Evolutionary conservation across 2,329 filamentous ascomycete species (phyloP).

Genomic region (Hysterium pulicare): DNA sequence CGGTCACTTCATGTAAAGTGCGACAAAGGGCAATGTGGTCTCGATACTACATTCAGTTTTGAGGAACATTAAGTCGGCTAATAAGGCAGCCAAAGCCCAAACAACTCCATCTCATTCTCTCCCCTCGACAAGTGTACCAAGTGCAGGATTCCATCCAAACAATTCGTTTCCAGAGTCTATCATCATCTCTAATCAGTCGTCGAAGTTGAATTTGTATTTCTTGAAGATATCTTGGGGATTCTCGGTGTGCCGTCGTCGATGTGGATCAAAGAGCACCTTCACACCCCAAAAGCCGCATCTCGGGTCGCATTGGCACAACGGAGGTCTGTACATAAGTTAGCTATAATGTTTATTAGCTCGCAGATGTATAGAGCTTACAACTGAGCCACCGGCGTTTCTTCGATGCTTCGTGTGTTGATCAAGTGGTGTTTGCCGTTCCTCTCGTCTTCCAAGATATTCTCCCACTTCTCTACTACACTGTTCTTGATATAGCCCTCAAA

Average conservation of each 20-base stretch:
- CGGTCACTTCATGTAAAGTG: no score
- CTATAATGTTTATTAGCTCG: neutral
- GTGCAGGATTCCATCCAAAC: no score
- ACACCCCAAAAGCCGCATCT: neutral
- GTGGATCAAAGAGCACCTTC: neutral
- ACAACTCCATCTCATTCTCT: no score
- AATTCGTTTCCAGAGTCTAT: no score
- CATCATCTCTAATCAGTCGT: neutral
- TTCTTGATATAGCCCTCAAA: conserved; percentile 2
- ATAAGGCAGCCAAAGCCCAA: no score
- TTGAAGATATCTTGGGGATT: neutral
- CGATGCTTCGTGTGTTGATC: neutral
- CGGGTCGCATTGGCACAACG: neutral
- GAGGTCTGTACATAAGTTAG: neutral
- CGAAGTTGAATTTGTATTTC: neutral
- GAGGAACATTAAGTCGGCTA: no score
- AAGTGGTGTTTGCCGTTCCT: neutral
- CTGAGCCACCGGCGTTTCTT: neutral
- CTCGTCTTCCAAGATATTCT: conserved; percentile 2
- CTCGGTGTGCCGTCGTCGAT: neutral
- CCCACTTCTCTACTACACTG: neutral
- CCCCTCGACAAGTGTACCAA: no score
- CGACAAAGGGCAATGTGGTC: no score
- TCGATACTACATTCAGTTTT: no score
- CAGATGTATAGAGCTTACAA: neutral